A percentile compares a stretch with the other conserved stretches of the same genome.
These are phyloP conservation scores for Cydonia oblonga DNA, from an alignment of 331 rosid species.

Conservation along the genomic window DNA sequence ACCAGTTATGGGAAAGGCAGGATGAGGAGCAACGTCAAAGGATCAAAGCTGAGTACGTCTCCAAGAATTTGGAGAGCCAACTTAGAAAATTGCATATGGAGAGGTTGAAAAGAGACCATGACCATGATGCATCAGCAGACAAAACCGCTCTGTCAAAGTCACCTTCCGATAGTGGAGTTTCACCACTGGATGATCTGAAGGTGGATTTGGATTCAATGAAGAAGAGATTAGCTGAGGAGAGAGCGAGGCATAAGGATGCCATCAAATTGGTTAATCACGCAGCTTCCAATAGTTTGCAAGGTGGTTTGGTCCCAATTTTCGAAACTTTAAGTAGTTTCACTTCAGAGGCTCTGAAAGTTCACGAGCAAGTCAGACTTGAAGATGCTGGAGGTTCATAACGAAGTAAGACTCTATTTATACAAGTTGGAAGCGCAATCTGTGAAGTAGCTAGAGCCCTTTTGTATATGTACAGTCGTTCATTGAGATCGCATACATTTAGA, in stretches of 20 bases:
- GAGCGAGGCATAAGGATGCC: constrained; percentile 71
- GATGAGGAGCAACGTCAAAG: constrained; percentile 76
- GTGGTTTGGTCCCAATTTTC: constrained; percentile 84
- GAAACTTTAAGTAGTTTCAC: constrained; percentile 71
- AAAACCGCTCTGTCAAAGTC: constrained; percentile 36
- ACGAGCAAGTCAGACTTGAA: constrained; percentile 71
- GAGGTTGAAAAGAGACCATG: constrained; percentile 35
- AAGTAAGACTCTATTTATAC: not conserved
- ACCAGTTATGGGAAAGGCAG: constrained; percentile 80
- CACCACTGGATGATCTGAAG: constrained; percentile 71
- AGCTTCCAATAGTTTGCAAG: constrained; percentile 69
- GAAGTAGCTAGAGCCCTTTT: not conserved
- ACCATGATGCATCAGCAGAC: constrained; percentile 31
- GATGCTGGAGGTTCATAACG: constrained; percentile 18
- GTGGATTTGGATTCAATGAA: constrained; percentile 82
- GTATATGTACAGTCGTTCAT: constrained; percentile 8
- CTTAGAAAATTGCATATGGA: constrained; percentile 50
- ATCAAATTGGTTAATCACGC: constrained; percentile 52
- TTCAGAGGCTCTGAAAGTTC: constrained; percentile 71
- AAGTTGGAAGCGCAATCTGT: not conserved
- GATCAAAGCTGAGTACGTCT: constrained; percentile 61
- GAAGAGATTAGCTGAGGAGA: constrained; percentile 66
- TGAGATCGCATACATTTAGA: constrained; percentile 11
- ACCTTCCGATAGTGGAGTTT: constrained; percentile 62
- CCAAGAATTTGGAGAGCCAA: constrained; percentile 68